phyloP scores from a whole-genome alignment of 2,329 filamentous ascomycete species.

The Tolypocladium guangdongense region DNA sequence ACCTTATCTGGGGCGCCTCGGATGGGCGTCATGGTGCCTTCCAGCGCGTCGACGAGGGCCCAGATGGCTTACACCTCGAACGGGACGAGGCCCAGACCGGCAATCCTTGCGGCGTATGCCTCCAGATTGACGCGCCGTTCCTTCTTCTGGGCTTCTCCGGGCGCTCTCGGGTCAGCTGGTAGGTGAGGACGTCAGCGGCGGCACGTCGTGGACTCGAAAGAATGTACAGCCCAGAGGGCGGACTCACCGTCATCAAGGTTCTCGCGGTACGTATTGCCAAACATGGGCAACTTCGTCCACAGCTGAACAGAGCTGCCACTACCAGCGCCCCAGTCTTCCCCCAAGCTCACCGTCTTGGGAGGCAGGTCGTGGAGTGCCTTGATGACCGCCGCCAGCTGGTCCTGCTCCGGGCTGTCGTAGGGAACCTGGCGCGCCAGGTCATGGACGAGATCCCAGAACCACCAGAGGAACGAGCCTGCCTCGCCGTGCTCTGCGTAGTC shows the following conservation, averaged over 20 bases:
- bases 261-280: background rate
- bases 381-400: constrained; percentile 3
- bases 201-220: background rate
- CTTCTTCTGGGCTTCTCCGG: background rate
- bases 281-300: constrained; percentile 3
- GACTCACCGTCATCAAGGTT: constrained; percentile 1
- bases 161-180: constrained; percentile 1
- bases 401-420: constrained; percentile 7
- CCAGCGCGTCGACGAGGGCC: constrained; percentile 7
- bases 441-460: constrained; percentile 13
- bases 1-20: constrained; percentile 6
- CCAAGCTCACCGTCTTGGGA: background rate
- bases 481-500: background rate
- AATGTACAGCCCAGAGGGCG: background rate
- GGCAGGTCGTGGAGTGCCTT: constrained; percentile 3
- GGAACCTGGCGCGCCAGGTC: constrained; percentile 10
- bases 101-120: constrained; percentile 3
- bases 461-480: constrained; percentile 8
- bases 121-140: background rate
- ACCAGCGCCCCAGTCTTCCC: background rate
- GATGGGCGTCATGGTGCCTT: constrained; percentile 6
- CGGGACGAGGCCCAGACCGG: background rate
- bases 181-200: background rate
- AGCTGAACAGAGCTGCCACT: background rate
- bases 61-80: constrained; percentile 6